Evolutionary conservation across 805 yeast genomes (phyloP), one percentile per base, ranked within the genome.

Genomic region (Wickerhamomyces mucosus): DNA sequence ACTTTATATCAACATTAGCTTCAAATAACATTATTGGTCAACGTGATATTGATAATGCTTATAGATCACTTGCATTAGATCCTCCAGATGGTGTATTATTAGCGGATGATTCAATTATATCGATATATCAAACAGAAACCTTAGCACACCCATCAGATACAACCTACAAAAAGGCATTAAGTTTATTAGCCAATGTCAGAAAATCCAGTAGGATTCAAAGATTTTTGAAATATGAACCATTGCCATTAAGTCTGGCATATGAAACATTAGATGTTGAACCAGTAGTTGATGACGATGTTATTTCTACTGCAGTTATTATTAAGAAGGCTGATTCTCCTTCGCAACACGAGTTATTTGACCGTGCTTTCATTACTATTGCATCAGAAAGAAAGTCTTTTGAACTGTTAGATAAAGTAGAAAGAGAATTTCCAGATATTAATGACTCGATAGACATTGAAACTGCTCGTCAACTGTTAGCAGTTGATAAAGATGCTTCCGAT

Each of bases 281-380:
- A 8, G 16, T 14, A 11, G 72, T 75, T 11, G 78, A 71, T 36
- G 83, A 78, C 47, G 92, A 82, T 39, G 73, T 81, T 27, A 69
- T 84, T 3, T 64, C 75, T 18, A 79, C 94, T 1, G 88, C 94
- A 1, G 81, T 72, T 46, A 76, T 79, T 35, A 63, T 79, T 26
- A 75, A 75, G 37, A 46, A 66, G 2, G 69, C 70, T 26, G 94
- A 82, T 35, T 45, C 56, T 1, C 63, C 61, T 2, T 61, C 65
- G 32, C 47, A 67, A 31, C 60, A 56, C 23, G 40, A 70, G 20
- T 37, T 48, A 29, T 55, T 62, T 33, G 67, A 72, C 28, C 64
- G 78, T 35, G 75, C 86, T 1, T 55, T 82, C 27, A 56, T 74
- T 17, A 69, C 86, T 0, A 63, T 82, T 21, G 88, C 84, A 0